Conservation (phyloP, 2,329 filamentous ascomycete genomes). For the Aspergillus sp. region DNA sequence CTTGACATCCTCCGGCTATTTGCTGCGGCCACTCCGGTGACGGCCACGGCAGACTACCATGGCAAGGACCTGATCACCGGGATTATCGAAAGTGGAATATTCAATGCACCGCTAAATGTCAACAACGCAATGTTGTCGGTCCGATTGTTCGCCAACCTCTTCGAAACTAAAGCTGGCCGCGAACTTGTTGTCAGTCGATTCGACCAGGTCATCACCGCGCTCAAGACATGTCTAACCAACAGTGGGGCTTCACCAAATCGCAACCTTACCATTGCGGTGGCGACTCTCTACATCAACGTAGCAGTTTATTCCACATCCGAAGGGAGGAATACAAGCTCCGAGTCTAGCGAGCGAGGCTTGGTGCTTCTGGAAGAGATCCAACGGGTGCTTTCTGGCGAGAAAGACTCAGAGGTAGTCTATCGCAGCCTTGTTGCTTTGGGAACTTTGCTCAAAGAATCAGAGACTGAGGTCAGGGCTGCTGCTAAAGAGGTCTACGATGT, state of each 20-base stretch:
- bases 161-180: slow-evolving; percentile 71
- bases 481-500: slow-evolving; percentile 59
- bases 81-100: slow-evolving; percentile 59
- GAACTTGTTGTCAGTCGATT: slow-evolving; percentile 60
- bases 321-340: slow-evolving; percentile 36
- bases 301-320: slow-evolving; percentile 66
- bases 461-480: slow-evolving; percentile 59
- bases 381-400: slow-evolving; percentile 63
- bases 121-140: slow-evolving; percentile 89
- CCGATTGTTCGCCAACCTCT: slow-evolving; percentile 80
- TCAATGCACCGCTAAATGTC: slow-evolving; percentile 62
- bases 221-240: slow-evolving; percentile 62
- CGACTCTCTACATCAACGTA: slow-evolving; percentile 82
- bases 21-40: slow-evolving; percentile 64
- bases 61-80: slow-evolving; percentile 59
- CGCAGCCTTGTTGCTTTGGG: slow-evolving; percentile 79
- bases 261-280: slow-evolving; percentile 78
- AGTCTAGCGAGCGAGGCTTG: slow-evolving; percentile 50
- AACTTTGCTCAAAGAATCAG: slow-evolving; percentile 64
- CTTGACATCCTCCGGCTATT: slow-evolving; percentile 86
- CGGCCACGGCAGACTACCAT: slow-evolving; percentile 60
- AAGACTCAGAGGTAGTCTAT: slow-evolving; percentile 80
- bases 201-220: slow-evolving; percentile 60
- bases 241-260: slow-evolving; percentile 60
- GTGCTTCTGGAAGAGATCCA: slow-evolving; percentile 62